phyloP scores from a whole-genome alignment of 345 rosid species.

The Angophora floribunda region DNA sequence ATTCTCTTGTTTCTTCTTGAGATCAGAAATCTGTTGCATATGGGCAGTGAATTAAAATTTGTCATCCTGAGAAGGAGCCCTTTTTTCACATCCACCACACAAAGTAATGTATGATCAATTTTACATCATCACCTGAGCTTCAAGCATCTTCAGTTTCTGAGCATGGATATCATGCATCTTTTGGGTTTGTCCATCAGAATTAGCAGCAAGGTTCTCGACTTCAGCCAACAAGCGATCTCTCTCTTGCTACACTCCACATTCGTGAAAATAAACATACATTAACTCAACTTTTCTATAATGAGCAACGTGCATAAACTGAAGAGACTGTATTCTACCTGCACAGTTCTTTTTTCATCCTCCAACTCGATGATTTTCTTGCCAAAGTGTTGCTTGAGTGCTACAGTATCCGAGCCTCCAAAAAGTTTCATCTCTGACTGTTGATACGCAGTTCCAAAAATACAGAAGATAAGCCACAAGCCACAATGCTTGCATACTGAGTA shows the following conservation, averaged over 20 bases:
- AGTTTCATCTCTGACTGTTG: slow-evolving; percentile 93
- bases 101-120: background rate
- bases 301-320: background rate
- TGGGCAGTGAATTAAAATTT: background rate
- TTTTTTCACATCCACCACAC: background rate
- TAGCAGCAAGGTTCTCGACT: slow-evolving; percentile 73
- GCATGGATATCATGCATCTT: slow-evolving; percentile 73
- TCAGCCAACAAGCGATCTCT: slow-evolving; percentile 78
- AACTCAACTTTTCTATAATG: background rate
- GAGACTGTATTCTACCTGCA: slow-evolving; percentile 47
- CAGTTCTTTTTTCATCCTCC: slow-evolving; percentile 83
- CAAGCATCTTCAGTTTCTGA: slow-evolving; percentile 81
- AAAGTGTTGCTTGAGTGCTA: slow-evolving; percentile 85
- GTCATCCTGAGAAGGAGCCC: background rate
- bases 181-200: slow-evolving; percentile 81
- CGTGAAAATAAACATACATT: background rate
- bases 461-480: background rate
- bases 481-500: background rate
- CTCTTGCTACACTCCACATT: slow-evolving; percentile 62
- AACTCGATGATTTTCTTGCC: slow-evolving; percentile 89
- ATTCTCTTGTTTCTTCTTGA: slow-evolving; percentile 93
- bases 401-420: slow-evolving; percentile 60
- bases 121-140: slow-evolving; percentile 52
- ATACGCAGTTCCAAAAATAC: background rate
- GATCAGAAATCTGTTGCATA: slow-evolving; percentile 65